Percentiles rank a stretch among this genome's conserved stretches.
These are phyloP conservation scores for Globisporangium lucens DNA, from an alignment of 352 stramenopile genomes.

Conservation along the genomic window DNA sequence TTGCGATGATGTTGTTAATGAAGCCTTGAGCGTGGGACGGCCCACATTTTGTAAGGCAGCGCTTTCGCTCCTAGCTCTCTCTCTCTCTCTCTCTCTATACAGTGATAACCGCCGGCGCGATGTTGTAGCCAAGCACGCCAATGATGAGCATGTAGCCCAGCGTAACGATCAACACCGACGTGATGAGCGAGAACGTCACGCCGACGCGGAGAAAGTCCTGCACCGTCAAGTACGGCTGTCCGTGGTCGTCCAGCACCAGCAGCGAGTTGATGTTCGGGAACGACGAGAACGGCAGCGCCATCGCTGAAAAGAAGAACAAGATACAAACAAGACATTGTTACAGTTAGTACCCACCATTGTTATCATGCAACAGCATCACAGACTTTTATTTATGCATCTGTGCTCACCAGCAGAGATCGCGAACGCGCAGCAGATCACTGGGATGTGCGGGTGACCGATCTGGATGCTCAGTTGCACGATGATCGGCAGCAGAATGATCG, in stretches of 20 bases:
- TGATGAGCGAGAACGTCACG: conserved; percentile 83
- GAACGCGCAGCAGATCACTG: conserved; percentile 80
- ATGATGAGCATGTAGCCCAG: conserved; percentile 85
- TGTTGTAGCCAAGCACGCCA: conserved; percentile 74
- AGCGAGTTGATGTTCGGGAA: conserved; percentile 93
- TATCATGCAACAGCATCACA: background rate
- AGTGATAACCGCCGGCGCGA: conserved; percentile 37
- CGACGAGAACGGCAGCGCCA: conserved; percentile 90
- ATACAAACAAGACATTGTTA: background rate
- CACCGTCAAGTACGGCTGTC: conserved; percentile 82
- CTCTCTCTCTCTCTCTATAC: conserved; percentile 3
- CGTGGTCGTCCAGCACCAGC: conserved; percentile 88
- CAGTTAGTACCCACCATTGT: background rate
- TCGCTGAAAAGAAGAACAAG: conserved; percentile 38
- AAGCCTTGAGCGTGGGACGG: background rate
- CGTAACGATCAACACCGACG: conserved; percentile 81
- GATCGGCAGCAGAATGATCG: conserved; percentile 91
- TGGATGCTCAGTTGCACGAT: conserved; percentile 89
- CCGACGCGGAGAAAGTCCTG: conserved; percentile 86
- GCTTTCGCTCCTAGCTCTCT: conserved; percentile 10
- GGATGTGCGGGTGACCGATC: conserved; percentile 83
- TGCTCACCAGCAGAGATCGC: conserved; percentile 83
- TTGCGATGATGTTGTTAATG: background rate
- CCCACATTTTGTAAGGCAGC: background rate
- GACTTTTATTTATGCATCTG: too few relatives aligned